Percentiles rank a stretch among this genome's conserved stretches.
These are phyloP conservation scores for Gracilaria gracilis DNA, from an alignment of 23 red algal species.

Conservation along the genomic window DNA sequence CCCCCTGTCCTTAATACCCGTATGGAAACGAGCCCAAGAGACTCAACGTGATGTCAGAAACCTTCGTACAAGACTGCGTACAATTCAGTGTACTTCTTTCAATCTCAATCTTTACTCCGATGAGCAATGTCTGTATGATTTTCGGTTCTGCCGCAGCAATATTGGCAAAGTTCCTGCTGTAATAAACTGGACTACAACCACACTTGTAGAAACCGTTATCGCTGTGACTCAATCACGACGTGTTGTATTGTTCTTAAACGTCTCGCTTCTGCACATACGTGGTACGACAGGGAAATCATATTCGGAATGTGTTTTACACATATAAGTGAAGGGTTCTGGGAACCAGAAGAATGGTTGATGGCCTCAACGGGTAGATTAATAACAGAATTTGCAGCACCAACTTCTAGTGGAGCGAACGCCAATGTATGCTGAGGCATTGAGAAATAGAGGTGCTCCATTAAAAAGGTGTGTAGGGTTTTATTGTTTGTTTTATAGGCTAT, in stretches of 20 bases:
- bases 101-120: neutral
- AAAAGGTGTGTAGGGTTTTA: no score
- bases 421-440: no score
- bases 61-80: neutral
- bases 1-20: no score
- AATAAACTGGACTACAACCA: neutral
- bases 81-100: neutral
- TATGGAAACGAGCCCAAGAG: no score
- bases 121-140: neutral
- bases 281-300: conserved; percentile 1
- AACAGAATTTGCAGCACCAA: no score
- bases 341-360: no score
- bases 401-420: no score
- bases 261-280: neutral
- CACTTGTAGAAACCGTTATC: conserved; percentile 4
- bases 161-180: neutral
- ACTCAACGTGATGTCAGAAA: neutral
- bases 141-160: neutral
- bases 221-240: conserved; percentile 46
- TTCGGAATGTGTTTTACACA: conserved; percentile 26
- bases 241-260: conserved; percentile 31
- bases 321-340: conserved; percentile 37
- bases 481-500: no score
- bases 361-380: no score
- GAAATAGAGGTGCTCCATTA: no score